Evolutionary conservation across 139 green algal genomes (phyloP), one percentile per base, ranked within the genome.

Genomic region (Asterochloris sp.): DNA sequence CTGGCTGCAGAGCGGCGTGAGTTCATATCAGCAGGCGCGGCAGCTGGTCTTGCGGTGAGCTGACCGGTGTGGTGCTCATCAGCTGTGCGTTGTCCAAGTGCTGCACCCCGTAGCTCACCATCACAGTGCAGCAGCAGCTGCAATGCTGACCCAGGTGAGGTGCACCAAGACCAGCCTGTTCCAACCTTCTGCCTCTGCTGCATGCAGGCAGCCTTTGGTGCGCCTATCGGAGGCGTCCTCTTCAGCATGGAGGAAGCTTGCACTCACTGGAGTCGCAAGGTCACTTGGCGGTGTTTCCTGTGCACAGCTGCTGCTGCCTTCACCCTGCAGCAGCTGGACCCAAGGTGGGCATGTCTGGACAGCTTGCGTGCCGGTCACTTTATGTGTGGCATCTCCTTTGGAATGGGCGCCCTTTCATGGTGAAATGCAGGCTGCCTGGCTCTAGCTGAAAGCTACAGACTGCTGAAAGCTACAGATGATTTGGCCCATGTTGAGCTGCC

Each of bases 221-320:
- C 96, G 0, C 96, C 96, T 64, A 95, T 98, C 24, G 95, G 95
- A 13, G 95, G 95, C 14, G 95, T 98, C 78, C 86, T 98, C 76
- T 98, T 97, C 86, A 86, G 86, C n/a, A 92, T 97, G 86, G 95
- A 98, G 88, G 95, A 98, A 78, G 93, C 92, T 11, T 90, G 83
- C 77, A 90, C 84, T 12, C 91, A 90, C 79, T 96, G 91, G 93
- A 89, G 76, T 38, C 89, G 91, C 54, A 96, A 96, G 87, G 91
- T 81, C 91, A 90, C 47, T 95, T 89, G 92, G 93, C 91, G 94
- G 64, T 98, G 92, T 86, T 95, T 98, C 84, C 85, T 98, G n/a
- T 91, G 88, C 61, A 88, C 92, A 62, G 87, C 90, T 2, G 84
- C 91, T 21, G 91, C 93, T 11, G 88, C 87, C 0, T 95, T 94